phyloP scores from a whole-genome alignment of 805 yeast genomes.

The Yamadazyma phyllophila region DNA sequence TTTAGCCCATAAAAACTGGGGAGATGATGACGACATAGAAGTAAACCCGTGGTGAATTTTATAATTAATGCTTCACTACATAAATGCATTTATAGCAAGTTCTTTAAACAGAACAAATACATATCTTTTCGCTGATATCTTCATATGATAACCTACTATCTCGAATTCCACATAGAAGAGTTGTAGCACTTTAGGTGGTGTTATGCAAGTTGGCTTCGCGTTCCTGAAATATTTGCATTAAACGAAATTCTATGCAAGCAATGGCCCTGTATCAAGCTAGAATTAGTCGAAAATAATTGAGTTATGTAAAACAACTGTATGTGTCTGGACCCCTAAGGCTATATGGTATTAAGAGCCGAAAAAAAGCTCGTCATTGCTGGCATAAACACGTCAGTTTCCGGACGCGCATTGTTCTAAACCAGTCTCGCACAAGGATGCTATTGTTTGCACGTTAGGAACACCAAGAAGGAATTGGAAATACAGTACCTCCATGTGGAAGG shows the following conservation, averaged over 20 bases:
- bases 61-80: background rate
- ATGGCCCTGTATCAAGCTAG: too few relatives aligned
- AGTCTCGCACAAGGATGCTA: background rate
- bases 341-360: background rate
- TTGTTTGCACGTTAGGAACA: background rate
- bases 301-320: too few relatives aligned
- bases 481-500: background rate
- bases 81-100: background rate
- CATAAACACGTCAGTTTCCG: too few relatives aligned
- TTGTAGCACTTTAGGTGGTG: background rate
- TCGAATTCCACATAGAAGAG: background rate
- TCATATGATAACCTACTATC: background rate
- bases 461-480: too few relatives aligned
- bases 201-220: background rate
- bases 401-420: background rate
- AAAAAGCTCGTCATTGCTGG: background rate
- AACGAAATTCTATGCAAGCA: background rate
- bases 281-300: too few relatives aligned
- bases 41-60: slow-evolving; percentile 59
- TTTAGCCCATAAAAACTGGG: slow-evolving; percentile 50
- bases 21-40: slow-evolving; percentile 37
- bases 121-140: background rate
- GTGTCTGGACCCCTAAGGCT: background rate
- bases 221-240: slow-evolving; percentile 1
- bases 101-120: background rate